A percentile compares a stretch with the other conserved stretches of the same genome.
Conservation (phyloP, 345 rosid genomes). For the Heritiera fomes region DNA sequence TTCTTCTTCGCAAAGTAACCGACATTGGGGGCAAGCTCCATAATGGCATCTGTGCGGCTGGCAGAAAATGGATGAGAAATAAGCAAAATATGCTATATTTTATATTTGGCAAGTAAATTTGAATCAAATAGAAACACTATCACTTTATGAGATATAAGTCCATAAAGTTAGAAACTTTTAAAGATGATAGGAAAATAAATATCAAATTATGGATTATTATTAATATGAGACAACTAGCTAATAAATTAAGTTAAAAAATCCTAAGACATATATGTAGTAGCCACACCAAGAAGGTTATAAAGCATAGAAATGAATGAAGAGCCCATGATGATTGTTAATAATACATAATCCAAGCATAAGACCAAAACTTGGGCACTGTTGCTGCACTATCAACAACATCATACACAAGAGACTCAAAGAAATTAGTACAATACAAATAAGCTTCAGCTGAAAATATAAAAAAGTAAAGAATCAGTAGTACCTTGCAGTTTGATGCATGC, state of each 20-base stretch:
- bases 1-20: constrained; percentile 76
- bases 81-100: constrained; percentile 4
- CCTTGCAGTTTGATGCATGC: constrained; percentile 73
- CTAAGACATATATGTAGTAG: neutral
- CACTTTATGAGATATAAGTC: neutral
- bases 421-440: constrained; percentile 10
- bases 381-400: neutral
- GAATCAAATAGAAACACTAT: neutral
- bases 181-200: neutral
- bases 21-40: constrained; percentile 88
- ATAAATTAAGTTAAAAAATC: neutral
- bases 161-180: neutral
- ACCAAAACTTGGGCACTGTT: neutral
- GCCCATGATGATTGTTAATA: neutral
- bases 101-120: neutral
- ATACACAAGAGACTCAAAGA: neutral
- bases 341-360: neutral
- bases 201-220: neutral
- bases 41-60: constrained; percentile 93
- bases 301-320: constrained; percentile 8
- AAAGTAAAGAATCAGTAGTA: constrained; percentile 29
- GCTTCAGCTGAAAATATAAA: neutral
- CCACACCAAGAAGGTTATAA: neutral
- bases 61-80: constrained; percentile 28
- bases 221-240: neutral